Conservation (phyloP, 371 early-diverging fungal genomes). For the Mortierella sp. region DNA sequence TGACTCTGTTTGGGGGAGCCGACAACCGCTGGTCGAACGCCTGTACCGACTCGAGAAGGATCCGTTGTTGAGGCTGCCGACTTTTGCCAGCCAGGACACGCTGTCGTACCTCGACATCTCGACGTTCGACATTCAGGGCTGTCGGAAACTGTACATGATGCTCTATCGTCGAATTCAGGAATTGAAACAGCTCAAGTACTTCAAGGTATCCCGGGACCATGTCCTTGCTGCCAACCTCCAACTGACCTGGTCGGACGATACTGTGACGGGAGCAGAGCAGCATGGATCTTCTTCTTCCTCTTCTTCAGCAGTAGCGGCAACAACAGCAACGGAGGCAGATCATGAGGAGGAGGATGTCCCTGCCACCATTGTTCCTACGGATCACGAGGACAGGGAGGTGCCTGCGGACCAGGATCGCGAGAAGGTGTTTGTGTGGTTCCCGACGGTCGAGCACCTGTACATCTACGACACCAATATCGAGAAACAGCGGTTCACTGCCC, state of each 20-base stretch:
- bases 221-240: background rate
- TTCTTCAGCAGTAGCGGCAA: background rate
- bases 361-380: background rate
- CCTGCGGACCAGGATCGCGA: constrained; percentile 2
- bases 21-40: no score
- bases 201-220: background rate
- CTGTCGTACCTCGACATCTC: background rate
- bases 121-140: background rate
- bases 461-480: background rate
- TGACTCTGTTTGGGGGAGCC: no score
- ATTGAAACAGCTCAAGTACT: background rate
- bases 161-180: background rate
- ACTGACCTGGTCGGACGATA: constrained; percentile 1
- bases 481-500: background rate
- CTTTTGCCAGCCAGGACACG: background rate
- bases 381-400: background rate
- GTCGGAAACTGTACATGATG: background rate
- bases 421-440: constrained; percentile 19
- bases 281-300: background rate
- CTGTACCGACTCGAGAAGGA: background rate
- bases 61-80: background rate
- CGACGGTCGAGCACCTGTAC: constrained; percentile 24
- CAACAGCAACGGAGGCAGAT: background rate
- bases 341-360: background rate
- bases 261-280: background rate